phyloP scores from a whole-genome alignment of 805 yeast genomes.

The Saccharomycopsis oosterbeekiorum region DNA sequence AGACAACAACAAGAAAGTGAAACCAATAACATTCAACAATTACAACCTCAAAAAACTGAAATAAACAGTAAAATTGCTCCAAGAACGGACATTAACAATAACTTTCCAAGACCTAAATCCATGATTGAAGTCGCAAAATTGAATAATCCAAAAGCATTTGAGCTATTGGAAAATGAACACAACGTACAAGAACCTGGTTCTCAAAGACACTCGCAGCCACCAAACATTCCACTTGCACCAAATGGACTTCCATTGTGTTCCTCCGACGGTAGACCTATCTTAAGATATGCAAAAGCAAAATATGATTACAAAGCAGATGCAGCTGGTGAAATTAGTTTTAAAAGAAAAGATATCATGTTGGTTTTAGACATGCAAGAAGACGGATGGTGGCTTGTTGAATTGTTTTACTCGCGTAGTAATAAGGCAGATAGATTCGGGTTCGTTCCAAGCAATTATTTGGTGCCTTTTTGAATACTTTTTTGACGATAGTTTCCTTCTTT shows the following conservation, averaged over 20 bases:
- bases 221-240: slow-evolving; percentile 19
- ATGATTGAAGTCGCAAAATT: slow-evolving; percentile 19
- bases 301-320: slow-evolving; percentile 51
- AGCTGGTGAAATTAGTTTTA: slow-evolving; percentile 50
- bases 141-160: slow-evolving; percentile 1
- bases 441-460: slow-evolving; percentile 53
- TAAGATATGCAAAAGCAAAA: slow-evolving; percentile 43
- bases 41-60: background rate
- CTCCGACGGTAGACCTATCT: slow-evolving; percentile 43
- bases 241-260: slow-evolving; percentile 37
- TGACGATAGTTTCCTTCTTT: background rate
- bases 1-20: background rate
- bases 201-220: background rate
- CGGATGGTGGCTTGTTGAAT: slow-evolving; percentile 71
- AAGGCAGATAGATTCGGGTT: slow-evolving; percentile 32
- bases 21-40: background rate
- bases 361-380: slow-evolving; percentile 53
- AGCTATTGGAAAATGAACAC: background rate
- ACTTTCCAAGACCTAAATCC: slow-evolving; percentile 13
- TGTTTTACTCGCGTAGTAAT: slow-evolving; percentile 27
- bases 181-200: background rate
- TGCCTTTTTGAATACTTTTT: slow-evolving; percentile 13
- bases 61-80: background rate
- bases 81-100: background rate
- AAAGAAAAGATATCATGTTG: slow-evolving; percentile 45